Base-by-base conservation (phyloP, 2,329 filamentous ascomycete species). In the Xylaria sp. region DNA sequence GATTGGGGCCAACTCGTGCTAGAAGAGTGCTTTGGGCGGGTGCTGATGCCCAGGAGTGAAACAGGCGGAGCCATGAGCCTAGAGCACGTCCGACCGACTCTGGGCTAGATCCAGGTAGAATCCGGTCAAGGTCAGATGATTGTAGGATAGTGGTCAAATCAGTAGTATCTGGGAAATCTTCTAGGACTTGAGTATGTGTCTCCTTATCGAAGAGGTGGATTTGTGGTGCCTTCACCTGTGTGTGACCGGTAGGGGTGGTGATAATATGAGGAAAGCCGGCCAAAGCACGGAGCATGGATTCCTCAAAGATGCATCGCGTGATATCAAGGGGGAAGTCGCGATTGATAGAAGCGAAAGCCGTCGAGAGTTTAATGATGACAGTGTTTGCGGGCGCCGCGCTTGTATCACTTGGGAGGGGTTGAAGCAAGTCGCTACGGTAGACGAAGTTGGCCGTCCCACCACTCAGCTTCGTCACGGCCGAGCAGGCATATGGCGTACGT, bases 361-460 rank as follows among this genome's bases (percentile, higher is more conserved):
- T 62, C 2, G 64, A 59, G 17, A 63, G 12, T 17, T 67, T 67
- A 27, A 63, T 34, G n/a, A 67, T 63, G 32, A 67, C 51, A 6
- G 64, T 58, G 17, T 9, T 30, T 7, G 30, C 19, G 9, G 11
- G 8, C 14, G 14, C 17, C 21, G 11, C 1, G 39, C 39, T 11
- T 14, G 11, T 17, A 14, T 14, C 11, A 9, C 34, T 12, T 12
- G 34, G 34, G 39, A 47, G 45, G 1, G 64, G 64, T 34, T 67
- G 2, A 21, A 14, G 32, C 47, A 67, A 24, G 51, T 19, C 14
- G n/a, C 64, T 59, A 21, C 64, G 53, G 45, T 63, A 67, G 51
- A 67, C 45, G 54, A 67, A 67, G 59, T 67, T 67, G 53, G 64
- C 59, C n/a, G 64, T 67, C 42, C 64, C 64, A 19, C 59, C 59